A percentile compares a stretch with the other conserved stretches of the same genome.
Evolutionary conservation across 495 filamentous ascomycete species (phyloP).

Genomic region (Aspergillus nidulans): DNA sequence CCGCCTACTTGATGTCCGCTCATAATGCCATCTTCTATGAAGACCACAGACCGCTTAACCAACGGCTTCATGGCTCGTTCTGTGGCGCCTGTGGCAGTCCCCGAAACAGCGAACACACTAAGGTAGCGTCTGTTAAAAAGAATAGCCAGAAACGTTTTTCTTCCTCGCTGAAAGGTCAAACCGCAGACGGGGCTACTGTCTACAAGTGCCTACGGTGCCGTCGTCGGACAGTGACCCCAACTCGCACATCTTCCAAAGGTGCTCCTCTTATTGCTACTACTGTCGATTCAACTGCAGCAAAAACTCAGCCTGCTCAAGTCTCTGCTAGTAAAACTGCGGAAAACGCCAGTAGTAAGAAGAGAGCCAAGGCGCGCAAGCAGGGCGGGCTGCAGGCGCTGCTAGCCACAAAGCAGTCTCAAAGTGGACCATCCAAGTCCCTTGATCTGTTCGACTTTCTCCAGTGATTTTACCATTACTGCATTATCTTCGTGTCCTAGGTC

Average conservation of each 20-base stretch:
- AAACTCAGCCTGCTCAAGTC: not conserved
- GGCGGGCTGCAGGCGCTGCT: conserved; percentile 55
- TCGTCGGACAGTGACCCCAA: conserved; percentile 28
- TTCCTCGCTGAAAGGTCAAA: not conserved
- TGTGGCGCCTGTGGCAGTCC: conserved; percentile 52
- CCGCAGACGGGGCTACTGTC: conserved; percentile 25
- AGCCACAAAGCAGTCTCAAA: conserved; percentile 40
- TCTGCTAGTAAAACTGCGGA: conserved; percentile 26
- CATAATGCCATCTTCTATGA: conserved; percentile 41
- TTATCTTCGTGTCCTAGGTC: not conserved
- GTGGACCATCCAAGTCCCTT: conserved; percentile 30
- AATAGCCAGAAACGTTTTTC: conserved; percentile 16
- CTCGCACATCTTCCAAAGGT: conserved; percentile 6
- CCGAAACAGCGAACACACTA: conserved; percentile 40
- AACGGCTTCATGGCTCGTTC: conserved; percentile 33
- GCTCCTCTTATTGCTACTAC: conserved; percentile 2
- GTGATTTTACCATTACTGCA: conserved; percentile 7
- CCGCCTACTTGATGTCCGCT: conserved; percentile 42
- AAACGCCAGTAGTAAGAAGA: conserved; percentile 54
- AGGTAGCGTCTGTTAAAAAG: conserved; percentile 27
- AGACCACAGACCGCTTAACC: conserved; percentile 34
- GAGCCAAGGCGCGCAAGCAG: conserved; percentile 56
- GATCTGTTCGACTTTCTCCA: conserved; percentile 59
- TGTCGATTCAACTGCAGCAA: conserved; percentile 13
- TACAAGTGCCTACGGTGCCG: conserved; percentile 39